Evolutionary conservation across 1,139 yeast genomes (phyloP), one percentile per base, ranked within the genome.

Genomic region (Suhomyces maxii): DNA sequence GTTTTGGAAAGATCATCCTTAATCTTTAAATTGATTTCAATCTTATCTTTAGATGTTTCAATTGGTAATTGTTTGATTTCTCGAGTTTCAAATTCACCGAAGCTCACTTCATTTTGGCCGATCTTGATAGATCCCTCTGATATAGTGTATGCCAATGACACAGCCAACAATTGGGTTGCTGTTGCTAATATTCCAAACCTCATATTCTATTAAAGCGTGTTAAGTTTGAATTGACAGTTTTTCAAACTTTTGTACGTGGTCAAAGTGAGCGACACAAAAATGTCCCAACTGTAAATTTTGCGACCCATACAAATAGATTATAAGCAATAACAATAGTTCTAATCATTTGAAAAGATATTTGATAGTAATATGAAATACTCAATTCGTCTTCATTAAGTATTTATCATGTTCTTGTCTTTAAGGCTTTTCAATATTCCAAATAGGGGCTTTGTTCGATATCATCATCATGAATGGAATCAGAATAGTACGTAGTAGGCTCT

Each of bases 61-160:
- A 74, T 47, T 3, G 61, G 38, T 41, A 73, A 58, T 46, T 55
- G 67, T 49, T 64, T 68, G 46, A 71, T 58, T 51, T 68, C 72
- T 45, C 60, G 68, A 12, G 77, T 71, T 46, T 63, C 61, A 40
- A 71, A 50, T 53, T 71, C 77, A 3, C 77, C 78, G 48, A 65
- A 60, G 34, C 61, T 57, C 36, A 69, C 58, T 11, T 53, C 43
- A 18, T 61, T 50, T 26, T 57, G 60, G 38, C 64, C 65, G 37
- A 69, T 61, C 34, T 57, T 59, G 35, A 71, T 58, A 7, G 60
- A 50, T 3, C 76, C 77, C 41, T 59, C 60, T 7, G 62, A 47
- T 36, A 67, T 54, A 8, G 64, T 49, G 48, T 61, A 68, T 23
- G 73, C 72, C 37, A 60, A 34, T 14, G 51, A 41, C 9, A 42